phyloP scores from a whole-genome alignment of 2,329 filamentous ascomycete species.

The Cercospora brassicicola region DNA sequence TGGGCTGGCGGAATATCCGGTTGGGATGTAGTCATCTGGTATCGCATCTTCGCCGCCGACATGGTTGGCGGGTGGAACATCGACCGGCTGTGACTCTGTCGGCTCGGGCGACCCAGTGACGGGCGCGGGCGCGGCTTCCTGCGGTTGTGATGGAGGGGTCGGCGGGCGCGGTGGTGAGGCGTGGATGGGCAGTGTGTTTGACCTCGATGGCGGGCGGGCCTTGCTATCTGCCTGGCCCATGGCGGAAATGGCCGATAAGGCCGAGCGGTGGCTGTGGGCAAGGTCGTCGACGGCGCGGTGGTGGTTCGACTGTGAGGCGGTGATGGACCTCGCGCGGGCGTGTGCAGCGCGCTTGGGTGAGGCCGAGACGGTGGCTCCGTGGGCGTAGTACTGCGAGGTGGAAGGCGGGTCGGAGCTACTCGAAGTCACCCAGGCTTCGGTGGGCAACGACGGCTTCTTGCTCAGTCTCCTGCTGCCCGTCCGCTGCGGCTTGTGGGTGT shows the following conservation, averaged over 20 bases:
- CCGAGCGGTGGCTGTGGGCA: slow-evolving; percentile 22
- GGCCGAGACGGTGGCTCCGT: neutral
- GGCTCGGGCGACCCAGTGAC: slow-evolving; percentile 10
- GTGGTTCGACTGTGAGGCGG: slow-evolving; percentile 22
- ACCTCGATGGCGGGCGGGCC: slow-evolving; percentile 26
- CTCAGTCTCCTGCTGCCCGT: neutral
- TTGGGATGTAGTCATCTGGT: slow-evolving; percentile 28
- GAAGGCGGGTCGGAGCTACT: slow-evolving; percentile 2
- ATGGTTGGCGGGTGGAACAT: slow-evolving; percentile 36
- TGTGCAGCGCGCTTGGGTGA: slow-evolving; percentile 15
- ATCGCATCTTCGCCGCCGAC: slow-evolving; percentile 23
- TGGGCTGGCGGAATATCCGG: slow-evolving; percentile 31
- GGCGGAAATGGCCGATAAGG: slow-evolving; percentile 8
- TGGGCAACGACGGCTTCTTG: neutral
- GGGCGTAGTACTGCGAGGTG: slow-evolving; percentile 2
- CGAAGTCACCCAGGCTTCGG: slow-evolving; percentile 1
- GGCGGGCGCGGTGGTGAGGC: slow-evolving; percentile 20
- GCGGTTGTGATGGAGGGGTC: slow-evolving; percentile 18
- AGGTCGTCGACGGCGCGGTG: slow-evolving; percentile 18
- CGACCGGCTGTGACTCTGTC: slow-evolving; percentile 42
- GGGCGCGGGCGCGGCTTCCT: slow-evolving; percentile 18
- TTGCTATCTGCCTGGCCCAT: slow-evolving; percentile 33
- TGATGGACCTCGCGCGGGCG: slow-evolving; percentile 35
- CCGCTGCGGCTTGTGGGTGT: neutral
- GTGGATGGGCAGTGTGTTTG: slow-evolving; percentile 30